Percentiles rank a stretch among this genome's conserved stretches.
Evolutionary conservation across 1,284 basidiomycete genomes (phyloP).

Genomic region (Microbotryum saponariae): DNA sequence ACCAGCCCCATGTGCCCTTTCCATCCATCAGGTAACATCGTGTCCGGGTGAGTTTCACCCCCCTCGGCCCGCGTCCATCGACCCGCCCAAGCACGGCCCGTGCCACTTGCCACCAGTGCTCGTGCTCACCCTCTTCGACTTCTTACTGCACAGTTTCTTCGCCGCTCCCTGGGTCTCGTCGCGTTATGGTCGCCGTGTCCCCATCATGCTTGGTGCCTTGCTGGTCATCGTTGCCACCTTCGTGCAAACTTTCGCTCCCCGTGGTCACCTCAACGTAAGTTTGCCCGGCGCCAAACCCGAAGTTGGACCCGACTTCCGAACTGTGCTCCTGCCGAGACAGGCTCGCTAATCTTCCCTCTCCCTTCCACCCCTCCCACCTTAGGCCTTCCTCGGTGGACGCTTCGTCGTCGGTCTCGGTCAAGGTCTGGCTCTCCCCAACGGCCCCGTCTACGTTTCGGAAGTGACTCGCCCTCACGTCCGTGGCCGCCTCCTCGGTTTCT

Average conservation of each 20-base stretch:
- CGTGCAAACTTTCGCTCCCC: conserved; percentile 2
- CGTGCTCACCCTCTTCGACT: no score
- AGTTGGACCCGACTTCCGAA: neutral
- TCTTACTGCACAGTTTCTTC: neutral
- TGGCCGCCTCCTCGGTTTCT: neutral
- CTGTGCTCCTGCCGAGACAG: neutral
- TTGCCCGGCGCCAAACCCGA: no score
- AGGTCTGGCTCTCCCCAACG: conserved; percentile 1
- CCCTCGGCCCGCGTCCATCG: no score
- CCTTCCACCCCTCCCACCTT: neutral
- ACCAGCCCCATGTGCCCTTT: no score
- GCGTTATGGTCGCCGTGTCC: conserved; percentile 1
- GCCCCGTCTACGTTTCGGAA: conserved; percentile 5
- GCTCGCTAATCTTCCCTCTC: no score
- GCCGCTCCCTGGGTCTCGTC: neutral
- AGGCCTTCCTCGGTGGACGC: conserved; percentile 8
- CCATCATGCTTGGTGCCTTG: neutral
- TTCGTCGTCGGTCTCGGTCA: conserved; percentile 4
- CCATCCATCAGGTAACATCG: no score
- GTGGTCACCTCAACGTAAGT: neutral
- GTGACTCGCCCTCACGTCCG: neutral
- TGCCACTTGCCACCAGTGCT: no score
- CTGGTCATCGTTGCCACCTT: neutral
- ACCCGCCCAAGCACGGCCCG: no score
- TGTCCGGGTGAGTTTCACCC: no score